phyloP scores from a whole-genome alignment of 176 grass and related monocot genomes.

The Eragrostis curvula region DNA sequence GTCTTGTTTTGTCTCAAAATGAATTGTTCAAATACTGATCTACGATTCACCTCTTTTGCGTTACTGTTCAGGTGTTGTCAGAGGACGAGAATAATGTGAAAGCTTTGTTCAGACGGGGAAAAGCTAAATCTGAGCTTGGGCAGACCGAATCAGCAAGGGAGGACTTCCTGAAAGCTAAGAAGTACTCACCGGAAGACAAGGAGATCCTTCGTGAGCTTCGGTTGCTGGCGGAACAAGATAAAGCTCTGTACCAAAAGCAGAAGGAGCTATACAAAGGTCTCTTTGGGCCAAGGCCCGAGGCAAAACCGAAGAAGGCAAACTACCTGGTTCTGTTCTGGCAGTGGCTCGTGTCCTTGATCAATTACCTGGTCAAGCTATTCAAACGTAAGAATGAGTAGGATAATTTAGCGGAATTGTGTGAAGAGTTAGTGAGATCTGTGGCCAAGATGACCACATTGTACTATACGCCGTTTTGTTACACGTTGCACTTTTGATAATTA shows the following conservation, averaged over 20 bases:
- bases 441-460: slow-evolving; percentile 7
- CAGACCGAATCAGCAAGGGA: slow-evolving; percentile 83
- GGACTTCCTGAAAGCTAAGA: slow-evolving; percentile 83
- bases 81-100: slow-evolving; percentile 92
- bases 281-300: slow-evolving; percentile 73
- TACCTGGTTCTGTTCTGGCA: slow-evolving; percentile 62
- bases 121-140: slow-evolving; percentile 84
- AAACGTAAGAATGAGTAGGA: slow-evolving; percentile 51
- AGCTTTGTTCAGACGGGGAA: slow-evolving; percentile 87
- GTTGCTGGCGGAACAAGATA: slow-evolving; percentile 68
- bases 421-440: neutral
- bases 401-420: neutral
- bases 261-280: slow-evolving; percentile 94
- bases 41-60: neutral
- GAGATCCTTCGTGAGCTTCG: slow-evolving; percentile 68
- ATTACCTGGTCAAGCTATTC: slow-evolving; percentile 44
- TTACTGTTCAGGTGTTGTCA: slow-evolving; percentile 67
- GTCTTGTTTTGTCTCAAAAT: neutral
- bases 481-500: no score
- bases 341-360: slow-evolving; percentile 65
- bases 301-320: slow-evolving; percentile 58
- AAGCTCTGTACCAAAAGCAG: slow-evolving; percentile 83
- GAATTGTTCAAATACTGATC: neutral
- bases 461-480: neutral
- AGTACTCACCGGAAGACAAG: slow-evolving; percentile 69